A percentile compares a stretch with the other conserved stretches of the same genome.
Conservation (phyloP, 441 rosid genomes). For the Populus tomentosa region DNA sequence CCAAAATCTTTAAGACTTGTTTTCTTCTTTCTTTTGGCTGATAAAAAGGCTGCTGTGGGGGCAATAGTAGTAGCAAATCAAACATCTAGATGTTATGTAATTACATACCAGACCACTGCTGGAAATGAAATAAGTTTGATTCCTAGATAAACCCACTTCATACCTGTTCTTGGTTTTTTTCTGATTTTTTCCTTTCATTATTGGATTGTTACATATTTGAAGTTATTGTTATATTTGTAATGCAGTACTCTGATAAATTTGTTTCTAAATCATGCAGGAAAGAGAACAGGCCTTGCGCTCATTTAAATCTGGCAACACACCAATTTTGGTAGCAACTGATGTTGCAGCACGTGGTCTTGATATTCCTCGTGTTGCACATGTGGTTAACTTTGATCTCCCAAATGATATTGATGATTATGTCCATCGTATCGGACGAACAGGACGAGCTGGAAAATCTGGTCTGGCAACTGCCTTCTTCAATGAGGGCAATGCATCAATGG, state of each 20-base stretch:
- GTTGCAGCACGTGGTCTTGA: conserved; percentile 98
- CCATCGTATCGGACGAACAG: conserved; percentile 91
- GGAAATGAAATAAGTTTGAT: too few species aligned
- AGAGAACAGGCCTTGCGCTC: conserved; percentile 84
- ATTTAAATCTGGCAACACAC: conserved; percentile 80
- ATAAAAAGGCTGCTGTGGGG: background rate
- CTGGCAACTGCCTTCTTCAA: conserved; percentile 94
- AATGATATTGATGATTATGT: conserved; percentile 95
- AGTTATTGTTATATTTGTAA: background rate
- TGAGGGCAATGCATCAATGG: conserved; percentile 69
- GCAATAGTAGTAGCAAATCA: background rate
- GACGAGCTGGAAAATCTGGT: conserved; percentile 89
- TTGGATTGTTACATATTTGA: background rate
- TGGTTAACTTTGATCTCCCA: conserved; percentile 90
- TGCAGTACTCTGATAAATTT: background rate
- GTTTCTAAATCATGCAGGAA: conserved; percentile 49
- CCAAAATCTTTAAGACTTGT: background rate
- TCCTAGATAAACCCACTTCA: too few species aligned
- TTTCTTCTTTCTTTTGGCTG: background rate
- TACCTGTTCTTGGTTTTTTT: background rate
- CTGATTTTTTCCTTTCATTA: background rate
- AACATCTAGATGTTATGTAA: background rate
- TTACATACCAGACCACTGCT: too few species aligned
- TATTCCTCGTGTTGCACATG: conserved; percentile 91
- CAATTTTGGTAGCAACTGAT: conserved; percentile 90